A percentile compares a stretch with the other conserved stretches of the same genome.
Conservation (phyloP, 2,329 filamentous ascomycete species). For the Colletotrichum musicola region DNA sequence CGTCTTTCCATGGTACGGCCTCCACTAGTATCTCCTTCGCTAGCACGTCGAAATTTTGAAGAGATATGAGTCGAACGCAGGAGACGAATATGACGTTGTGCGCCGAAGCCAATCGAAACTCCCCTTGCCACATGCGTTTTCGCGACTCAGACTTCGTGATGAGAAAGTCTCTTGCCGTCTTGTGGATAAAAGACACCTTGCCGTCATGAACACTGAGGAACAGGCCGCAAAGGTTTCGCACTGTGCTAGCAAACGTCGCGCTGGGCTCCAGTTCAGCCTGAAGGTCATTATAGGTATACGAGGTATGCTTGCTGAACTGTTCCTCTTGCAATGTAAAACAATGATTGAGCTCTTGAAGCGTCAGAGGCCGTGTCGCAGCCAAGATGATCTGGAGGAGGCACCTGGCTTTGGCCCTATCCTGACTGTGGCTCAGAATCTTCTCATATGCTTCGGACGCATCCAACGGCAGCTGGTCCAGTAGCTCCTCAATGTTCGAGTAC, state of each 20-base stretch:
- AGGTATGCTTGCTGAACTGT: fast-evolving
- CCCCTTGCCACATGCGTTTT: background rate
- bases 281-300: no score
- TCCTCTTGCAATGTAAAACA: background rate
- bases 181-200: background rate
- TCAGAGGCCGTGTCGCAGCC: background rate
- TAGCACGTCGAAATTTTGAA: background rate
- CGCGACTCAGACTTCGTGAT: background rate
- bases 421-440: background rate
- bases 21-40: background rate
- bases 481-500: fast-evolving
- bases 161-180: background rate
- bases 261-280: no score
- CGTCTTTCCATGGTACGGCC: no score
- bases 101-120: background rate
- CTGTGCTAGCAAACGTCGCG: background rate
- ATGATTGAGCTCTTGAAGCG: background rate
- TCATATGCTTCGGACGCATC: background rate
- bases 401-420: fast-evolving
- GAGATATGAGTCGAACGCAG: background rate
- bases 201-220: background rate
- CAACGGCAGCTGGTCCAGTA: background rate
- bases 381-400: background rate
- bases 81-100: background rate
- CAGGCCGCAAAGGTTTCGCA: background rate